Evolutionary conservation across 2,329 filamentous ascomycete species (phyloP).

Genomic region (Ophiostoma perfectum): DNA sequence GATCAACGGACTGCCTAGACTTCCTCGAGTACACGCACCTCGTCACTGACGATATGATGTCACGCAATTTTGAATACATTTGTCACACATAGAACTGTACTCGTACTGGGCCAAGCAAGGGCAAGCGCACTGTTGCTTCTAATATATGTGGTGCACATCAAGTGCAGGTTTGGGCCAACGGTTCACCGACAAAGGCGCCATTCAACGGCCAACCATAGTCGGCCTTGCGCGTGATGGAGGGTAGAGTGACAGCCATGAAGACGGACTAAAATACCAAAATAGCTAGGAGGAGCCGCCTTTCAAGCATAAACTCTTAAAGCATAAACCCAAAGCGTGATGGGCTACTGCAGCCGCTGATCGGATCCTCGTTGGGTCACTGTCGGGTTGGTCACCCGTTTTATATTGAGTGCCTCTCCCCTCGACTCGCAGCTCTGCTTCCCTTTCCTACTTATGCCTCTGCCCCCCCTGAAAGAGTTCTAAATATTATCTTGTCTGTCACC

Average conservation of each 20-base stretch:
- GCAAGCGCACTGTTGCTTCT: too few relatives aligned
- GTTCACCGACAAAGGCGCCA: background rate
- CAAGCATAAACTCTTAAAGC: background rate
- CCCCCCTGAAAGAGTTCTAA: too few relatives aligned
- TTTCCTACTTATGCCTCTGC: background rate
- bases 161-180: background rate
- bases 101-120: too few relatives aligned
- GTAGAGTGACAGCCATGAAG: background rate
- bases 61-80: too few relatives aligned
- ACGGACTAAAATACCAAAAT: background rate
- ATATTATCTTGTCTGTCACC: background rate
- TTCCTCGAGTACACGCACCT: too few relatives aligned
- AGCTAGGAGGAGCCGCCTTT: background rate
- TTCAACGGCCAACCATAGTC: background rate
- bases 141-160: background rate
- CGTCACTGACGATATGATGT: too few relatives aligned
- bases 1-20: too few relatives aligned
- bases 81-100: too few relatives aligned
- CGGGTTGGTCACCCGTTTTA: background rate
- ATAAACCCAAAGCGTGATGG: background rate
- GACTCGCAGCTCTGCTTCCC: background rate
- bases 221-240: background rate
- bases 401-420: background rate
- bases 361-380: background rate
- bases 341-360: constrained; percentile 2